Evolutionary conservation across 176 grass and related monocot species (phyloP), one percentile per base, ranked within the genome.

Genomic region (Luzula sylvatica): DNA sequence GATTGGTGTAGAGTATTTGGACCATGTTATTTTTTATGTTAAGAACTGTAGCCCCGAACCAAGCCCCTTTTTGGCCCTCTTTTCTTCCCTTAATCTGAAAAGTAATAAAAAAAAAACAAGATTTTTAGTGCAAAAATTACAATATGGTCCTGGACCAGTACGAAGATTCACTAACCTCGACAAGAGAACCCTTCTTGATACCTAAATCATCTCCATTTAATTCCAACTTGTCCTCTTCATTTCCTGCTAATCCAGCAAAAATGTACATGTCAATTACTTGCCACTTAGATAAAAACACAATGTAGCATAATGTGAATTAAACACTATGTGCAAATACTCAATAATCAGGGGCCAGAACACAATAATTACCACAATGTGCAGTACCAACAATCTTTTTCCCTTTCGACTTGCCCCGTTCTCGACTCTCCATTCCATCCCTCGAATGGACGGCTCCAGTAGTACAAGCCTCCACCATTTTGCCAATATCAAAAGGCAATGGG

Each of bases 131-230:
- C n/a, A n/a, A n/a, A n/a, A 23, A 51, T 51, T 11, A 42, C 13
- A 5, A 24, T 39, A n/a, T n/a, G n/a, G n/a, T n/a, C n/a, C n/a
- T n/a, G n/a, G n/a, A n/a, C n/a, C n/a, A n/a, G n/a, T n/a, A n/a
- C n/a, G n/a, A n/a, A n/a, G n/a, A n/a, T n/a, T n/a, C 38, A 22
- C 42, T 28, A 61, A 71, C 74, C 74, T 78, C 74, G 39, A 78
- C 66, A 78, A 47, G 40, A 13, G 57, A 70, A 38, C 74, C 74
- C 29, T 65, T 78, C 20, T 65, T 52, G 21, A 78, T 65, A 23
- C 21, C 44, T 44, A 15, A 46, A 48, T 61, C 56, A 50, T 39
- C 43, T 24, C 52, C 49, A 51, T n/a, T 55, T 55, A 30, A 46
- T 46, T 25, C 8, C 49, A 47, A 17, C 40, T 21, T 15, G 38